phyloP scores from a whole-genome alignment of 352 stramenopile genomes.

The Vaucheria bursata region DNA sequence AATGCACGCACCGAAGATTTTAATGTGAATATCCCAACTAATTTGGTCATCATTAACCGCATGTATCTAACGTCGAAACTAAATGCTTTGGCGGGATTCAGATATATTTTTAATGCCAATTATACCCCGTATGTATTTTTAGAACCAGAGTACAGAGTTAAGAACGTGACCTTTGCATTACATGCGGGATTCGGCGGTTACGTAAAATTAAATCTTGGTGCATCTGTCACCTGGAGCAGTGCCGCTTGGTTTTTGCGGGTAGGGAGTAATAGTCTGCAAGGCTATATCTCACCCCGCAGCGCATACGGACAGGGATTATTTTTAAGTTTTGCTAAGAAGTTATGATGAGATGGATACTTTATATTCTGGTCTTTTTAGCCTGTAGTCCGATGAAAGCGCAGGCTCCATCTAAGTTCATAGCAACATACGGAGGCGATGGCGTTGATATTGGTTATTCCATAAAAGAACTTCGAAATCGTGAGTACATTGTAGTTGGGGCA shows the following conservation, averaged over 20 bases:
- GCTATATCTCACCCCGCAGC: neutral
- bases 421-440: neutral
- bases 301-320: neutral
- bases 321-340: conserved; percentile 1
- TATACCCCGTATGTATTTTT: neutral
- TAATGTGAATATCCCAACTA: neutral
- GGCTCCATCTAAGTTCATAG: neutral
- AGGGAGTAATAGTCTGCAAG: neutral
- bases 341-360: neutral
- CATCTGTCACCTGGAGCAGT: neutral
- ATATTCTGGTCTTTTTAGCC: neutral
- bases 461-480: neutral
- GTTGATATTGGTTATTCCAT: conserved; percentile 4
- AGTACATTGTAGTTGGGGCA: neutral
- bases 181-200: neutral
- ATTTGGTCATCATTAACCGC: neutral
- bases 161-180: neutral
- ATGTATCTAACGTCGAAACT: neutral
- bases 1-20: neutral
- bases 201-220: neutral
- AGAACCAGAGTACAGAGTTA: neutral
- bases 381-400: neutral
- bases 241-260: neutral
- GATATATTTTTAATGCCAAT: conserved; percentile 8
- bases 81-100: neutral